Base-by-base conservation (phyloP, 768 basidiomycete genomes). In the Collybia sordida region DNA sequence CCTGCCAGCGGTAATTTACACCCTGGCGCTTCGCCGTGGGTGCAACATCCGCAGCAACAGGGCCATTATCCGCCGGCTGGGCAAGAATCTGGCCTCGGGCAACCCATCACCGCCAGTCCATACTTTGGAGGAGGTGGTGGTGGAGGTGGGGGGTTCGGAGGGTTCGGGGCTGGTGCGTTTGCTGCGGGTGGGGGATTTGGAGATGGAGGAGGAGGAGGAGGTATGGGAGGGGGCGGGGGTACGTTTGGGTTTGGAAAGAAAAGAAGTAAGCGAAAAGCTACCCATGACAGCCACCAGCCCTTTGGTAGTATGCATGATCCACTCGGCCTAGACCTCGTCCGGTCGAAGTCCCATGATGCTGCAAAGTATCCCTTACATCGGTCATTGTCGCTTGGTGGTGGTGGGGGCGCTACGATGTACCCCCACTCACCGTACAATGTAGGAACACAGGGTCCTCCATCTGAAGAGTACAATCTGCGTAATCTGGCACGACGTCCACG, bases 401-500 rank as follows among this genome's bases (percentile, higher is more conserved):
- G 42, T 15, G 27, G 25, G 19, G 47, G 38, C 3, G 14, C 42
- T n/a, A 35, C 28, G 8, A 28, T 25, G 35, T 42, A 42, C 21
- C 42, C 53, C n/a, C 14, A 55, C 43, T 40, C 47, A 3, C 64
- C 65, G 0, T 57, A 45, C 24, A 64, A 64, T 38, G 49, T n/a
- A 59, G 18, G 61, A 61, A 12, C 11, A 11, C 54, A 28, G 19
- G 41, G 42, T 19, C 21, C 17, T n/a, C 37, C 35, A 38, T 21
- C 50, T 1, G 71, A 73, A 27, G 37, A 54, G 6, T 74, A 64
- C 46, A 61, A 60, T 39, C 60, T 60, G 42, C 55, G 61, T 17
- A 74, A 76, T 47, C 57, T 74, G 3, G 66, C 74, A 19, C 59
- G 64, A 45, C 58, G 75, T 11, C 75, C 75, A 28, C 51, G 64